Base-by-base conservation (phyloP, 192 early-diverging fungal genomes). In the Spinellus fusiger region DNA sequence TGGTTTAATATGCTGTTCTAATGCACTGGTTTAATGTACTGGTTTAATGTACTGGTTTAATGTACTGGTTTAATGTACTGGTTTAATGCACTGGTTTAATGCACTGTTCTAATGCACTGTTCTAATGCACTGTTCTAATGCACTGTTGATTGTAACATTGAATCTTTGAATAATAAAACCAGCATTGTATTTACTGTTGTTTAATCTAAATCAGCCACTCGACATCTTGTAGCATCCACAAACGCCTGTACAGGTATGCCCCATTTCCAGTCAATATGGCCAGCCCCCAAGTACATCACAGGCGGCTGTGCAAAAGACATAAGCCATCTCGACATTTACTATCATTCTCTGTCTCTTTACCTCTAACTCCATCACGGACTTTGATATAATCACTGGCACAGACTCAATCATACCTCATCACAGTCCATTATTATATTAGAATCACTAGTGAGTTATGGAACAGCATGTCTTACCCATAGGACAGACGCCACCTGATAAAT, bases 241-340 rank as follows among this genome's bases (percentile, higher is more conserved):
- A 93, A 86, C 16, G 32, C 49, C 10, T 78, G 57, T 1, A 86
- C 69, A 22, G 87, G 80, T 22, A 90, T 57, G 5, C 84, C 82
- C 32, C 92, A 72, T 71, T 94, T 94, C 83, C 85, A 94, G 61
- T 94, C 91, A 6, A 86, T 58, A 73, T 93, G 85, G 1, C 93
- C 93, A 26, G 84, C 90, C 23, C 93, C 93, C n/a, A 92, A 61
- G 65, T 79, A 91, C 18, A 89, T 66, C 6, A 94, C 69, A 5
- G 80, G 76, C 1, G 91, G 91, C 59, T 59, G 13, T 44, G 3
- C 35, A 37, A 37, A 37, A 37, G 35, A 9, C 35, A 37, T 37
- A 9, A 37, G n/a, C n/a, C n/a, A n/a, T n/a, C n/a, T n/a, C n/a
- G n/a, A n/a, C n/a, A n/a, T n/a, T 37, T 37, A 13, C 35, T 37